A percentile compares a stretch with the other conserved stretches of the same genome.
Conservation (phyloP, 192 early-diverging fungal species). For the Coemansia sp. region DNA sequence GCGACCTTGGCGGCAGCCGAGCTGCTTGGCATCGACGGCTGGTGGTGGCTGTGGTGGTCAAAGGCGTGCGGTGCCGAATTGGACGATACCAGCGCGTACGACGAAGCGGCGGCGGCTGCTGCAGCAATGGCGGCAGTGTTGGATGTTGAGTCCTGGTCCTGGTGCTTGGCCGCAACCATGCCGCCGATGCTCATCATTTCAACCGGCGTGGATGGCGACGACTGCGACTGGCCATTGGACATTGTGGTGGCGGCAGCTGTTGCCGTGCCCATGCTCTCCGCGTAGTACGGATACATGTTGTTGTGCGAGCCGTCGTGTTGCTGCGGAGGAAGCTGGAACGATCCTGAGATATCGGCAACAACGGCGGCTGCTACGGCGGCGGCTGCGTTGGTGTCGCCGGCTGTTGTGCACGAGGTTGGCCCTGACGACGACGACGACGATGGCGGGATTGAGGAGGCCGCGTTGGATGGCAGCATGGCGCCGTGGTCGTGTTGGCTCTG, state of each 20-base stretch:
- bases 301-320: slow-evolving; percentile 10
- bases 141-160: not conserved
- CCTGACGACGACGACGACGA: not conserved
- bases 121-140: not conserved
- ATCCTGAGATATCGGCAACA: slow-evolving; percentile 33
- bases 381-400: slow-evolving; percentile 17
- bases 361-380: slow-evolving; percentile 35
- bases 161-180: not conserved
- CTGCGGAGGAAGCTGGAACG: slow-evolving; percentile 37
- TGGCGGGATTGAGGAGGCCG: no score
- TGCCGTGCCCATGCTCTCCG: slow-evolving; percentile 17
- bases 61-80: not conserved
- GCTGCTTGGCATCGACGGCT: not conserved
- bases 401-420: not conserved
- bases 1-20: not conserved
- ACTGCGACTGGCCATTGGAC: slow-evolving; percentile 33
- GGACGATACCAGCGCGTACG: slow-evolving; percentile 25
- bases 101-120: slow-evolving; percentile 9
- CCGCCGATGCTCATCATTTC: slow-evolving; percentile 12
- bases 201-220: slow-evolving; percentile 34
- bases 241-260: slow-evolving; percentile 17
- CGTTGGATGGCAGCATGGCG: slow-evolving; percentile 5
- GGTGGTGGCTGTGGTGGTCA: no score
- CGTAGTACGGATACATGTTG: slow-evolving; percentile 41
- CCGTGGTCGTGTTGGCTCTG: slow-evolving; percentile 13